phyloP scores from a whole-genome alignment of 129 eudicot genomes.

The Pittosporum tobira region DNA sequence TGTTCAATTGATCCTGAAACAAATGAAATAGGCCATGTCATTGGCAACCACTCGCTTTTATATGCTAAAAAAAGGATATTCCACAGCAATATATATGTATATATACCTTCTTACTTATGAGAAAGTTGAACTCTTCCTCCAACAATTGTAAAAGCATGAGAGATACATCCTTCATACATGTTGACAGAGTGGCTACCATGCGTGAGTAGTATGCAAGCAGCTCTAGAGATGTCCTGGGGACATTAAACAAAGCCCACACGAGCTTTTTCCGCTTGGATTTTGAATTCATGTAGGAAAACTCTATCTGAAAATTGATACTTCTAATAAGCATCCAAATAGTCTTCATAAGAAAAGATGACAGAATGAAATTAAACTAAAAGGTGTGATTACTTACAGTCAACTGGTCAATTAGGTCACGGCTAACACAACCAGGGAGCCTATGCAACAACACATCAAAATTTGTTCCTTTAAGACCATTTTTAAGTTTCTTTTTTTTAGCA shows the following conservation, averaged over 20 bases:
- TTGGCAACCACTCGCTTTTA: background rate
- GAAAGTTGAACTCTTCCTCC: conserved; percentile 89
- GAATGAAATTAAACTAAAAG: no score
- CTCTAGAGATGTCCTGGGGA: conserved; percentile 90
- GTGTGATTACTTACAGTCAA: conserved; percentile 44
- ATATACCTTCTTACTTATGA: conserved; percentile 83
- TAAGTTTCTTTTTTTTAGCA: conserved; percentile 68
- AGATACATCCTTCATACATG: conserved; percentile 92
- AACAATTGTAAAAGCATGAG: conserved; percentile 78
- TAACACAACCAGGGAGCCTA: conserved; percentile 91
- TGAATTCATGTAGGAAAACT: conserved; percentile 85
- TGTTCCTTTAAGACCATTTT: conserved; percentile 93
- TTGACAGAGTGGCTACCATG: conserved; percentile 86
- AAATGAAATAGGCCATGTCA: conserved; percentile 2
- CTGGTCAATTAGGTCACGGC: conserved; percentile 96
- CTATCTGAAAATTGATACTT: conserved; percentile 63
- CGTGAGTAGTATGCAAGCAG: conserved; percentile 89
- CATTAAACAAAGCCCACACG: conserved; percentile 82
- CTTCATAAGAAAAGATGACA: no score
- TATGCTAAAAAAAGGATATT: background rate
- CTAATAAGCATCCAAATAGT: background rate
- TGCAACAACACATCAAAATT: conserved; percentile 79
- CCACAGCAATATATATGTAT: conserved; percentile 10
- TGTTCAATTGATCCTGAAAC: conserved; percentile 91
- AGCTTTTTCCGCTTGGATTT: conserved; percentile 89